Evolutionary conservation across 2,329 filamentous ascomycete genomes (phyloP), one percentile per base, ranked within the genome.

Genomic region (Ilyonectria mors-panacis): DNA sequence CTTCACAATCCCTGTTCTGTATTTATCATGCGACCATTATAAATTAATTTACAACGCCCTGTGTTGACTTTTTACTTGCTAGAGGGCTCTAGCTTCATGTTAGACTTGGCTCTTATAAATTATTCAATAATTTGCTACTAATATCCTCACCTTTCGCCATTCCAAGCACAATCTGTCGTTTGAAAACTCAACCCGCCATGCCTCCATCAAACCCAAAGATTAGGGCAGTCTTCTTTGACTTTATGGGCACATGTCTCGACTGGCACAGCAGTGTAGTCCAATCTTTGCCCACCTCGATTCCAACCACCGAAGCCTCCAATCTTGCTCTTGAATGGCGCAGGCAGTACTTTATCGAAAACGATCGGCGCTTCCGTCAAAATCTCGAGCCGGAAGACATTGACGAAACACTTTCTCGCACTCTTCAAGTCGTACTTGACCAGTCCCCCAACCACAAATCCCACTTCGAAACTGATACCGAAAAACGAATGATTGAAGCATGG

Each of bases 191-290:
- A 6, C 47, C 12, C 8, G 4, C 2, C 47, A 73, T 55, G 55
- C 62, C 56, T 37, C 64, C 54, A 4, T 57, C 54, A 5, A 19
- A 33, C 37, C 30, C 35, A 17, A 66, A 53, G 2, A 78, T 83
- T 64, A 86, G 83, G 74, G 85, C 84, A 3, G 78, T 87, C 47
- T 84, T 88, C 69, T 88, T 88, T 76, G 85, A 89, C 77, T 85
- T 88, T 72, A 88, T 88, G 86, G 86, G 87, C 26, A 89, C 86
- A 28, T 88, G 86, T 68, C 84, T 87, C 3, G 82, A 89, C 74
- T 89, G 85, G 87, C 85, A 88, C 66, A 76, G 73, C 53, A 79
- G 79, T 42, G 78, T 83, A 10, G 68, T 80, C n/a, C 30, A 73
- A 19, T 73, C 78, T 3, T 72, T 84, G 2, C 84, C 83, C 2